Evolutionary conservation across 2,329 filamentous ascomycete genomes (phyloP).

Genomic region (Didymella arachidicola): DNA sequence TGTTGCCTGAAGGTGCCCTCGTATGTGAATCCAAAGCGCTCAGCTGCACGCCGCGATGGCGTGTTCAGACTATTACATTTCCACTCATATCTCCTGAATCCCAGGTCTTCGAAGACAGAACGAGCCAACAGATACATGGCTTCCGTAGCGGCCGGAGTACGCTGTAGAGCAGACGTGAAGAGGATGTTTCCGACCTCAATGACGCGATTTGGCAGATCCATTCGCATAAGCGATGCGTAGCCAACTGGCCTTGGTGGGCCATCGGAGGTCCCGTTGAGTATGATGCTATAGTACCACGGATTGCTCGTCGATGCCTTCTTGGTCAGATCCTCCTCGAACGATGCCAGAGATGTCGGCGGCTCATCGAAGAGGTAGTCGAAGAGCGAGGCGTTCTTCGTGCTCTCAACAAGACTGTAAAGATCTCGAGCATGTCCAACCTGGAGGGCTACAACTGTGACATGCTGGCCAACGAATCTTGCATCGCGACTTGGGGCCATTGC

Average conservation of each 20-base stretch:
- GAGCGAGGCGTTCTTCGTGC: conserved; percentile 9
- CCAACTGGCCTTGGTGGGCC: conserved; percentile 15
- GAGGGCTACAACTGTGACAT: conserved; percentile 15
- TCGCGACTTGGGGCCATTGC: conserved; percentile 19
- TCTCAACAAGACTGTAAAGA: conserved; percentile 12
- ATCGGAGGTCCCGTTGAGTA: background rate
- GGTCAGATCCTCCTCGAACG: conserved; percentile 5
- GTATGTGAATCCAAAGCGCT: conserved; percentile 64
- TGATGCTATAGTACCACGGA: conserved; percentile 26
- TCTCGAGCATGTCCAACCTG: conserved; percentile 11
- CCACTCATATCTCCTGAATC: conserved; percentile 68
- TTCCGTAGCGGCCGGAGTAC: conserved; percentile 65
- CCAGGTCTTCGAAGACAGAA: conserved; percentile 61
- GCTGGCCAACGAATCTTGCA: conserved; percentile 14
- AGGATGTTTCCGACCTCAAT: conserved; percentile 67
- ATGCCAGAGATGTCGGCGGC: conserved; percentile 15
- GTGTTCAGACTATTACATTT: conserved; percentile 67
- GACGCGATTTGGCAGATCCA: conserved; percentile 51
- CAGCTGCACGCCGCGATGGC: conserved; percentile 62
- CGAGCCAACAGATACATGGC: conserved; percentile 64
- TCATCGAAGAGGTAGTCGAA: conserved; percentile 29
- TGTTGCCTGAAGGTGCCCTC: conserved; percentile 70
- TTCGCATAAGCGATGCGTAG: conserved; percentile 51
- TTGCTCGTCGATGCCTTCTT: conserved; percentile 20
- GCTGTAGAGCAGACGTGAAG: conserved; percentile 60